A percentile compares a stretch with the other conserved stretches of the same genome.
Evolutionary conservation across 306 rosid genomes (phyloP).

Genomic region (Quercus engelmannii): DNA sequence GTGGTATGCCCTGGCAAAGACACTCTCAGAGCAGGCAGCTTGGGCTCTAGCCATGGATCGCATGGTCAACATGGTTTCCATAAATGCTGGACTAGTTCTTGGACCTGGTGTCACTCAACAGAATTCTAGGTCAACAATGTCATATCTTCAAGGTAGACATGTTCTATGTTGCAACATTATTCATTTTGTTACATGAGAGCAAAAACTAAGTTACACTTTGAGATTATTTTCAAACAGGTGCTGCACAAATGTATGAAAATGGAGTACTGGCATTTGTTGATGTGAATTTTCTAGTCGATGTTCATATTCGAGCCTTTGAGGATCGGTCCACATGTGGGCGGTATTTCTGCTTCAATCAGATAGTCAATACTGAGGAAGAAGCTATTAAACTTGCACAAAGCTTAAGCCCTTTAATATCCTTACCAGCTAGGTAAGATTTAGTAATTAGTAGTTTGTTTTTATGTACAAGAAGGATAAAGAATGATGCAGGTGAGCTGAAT

Average conservation of each 20-base stretch:
- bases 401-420: slow-evolving; percentile 42
- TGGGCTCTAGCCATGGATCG: slow-evolving; percentile 57
- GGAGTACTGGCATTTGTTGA: slow-evolving; percentile 39
- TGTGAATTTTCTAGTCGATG: slow-evolving; percentile 26
- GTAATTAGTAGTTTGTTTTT: not conserved
- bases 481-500: not conserved
- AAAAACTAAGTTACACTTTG: not conserved
- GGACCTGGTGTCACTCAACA: slow-evolving; percentile 35
- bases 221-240: slow-evolving; percentile 17
- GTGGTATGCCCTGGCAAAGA: slow-evolving; percentile 47
- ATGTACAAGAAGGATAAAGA: not conserved
- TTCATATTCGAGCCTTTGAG: slow-evolving; percentile 44
- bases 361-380: slow-evolving; percentile 33
- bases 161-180: no score
- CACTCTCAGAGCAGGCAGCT: slow-evolving; percentile 44
- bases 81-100: slow-evolving; percentile 42
- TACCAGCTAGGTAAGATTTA: slow-evolving; percentile 33
- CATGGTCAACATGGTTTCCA: slow-evolving; percentile 37
- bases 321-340: slow-evolving; percentile 41
- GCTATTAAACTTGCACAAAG: slow-evolving; percentile 34
- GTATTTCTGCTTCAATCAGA: slow-evolving; percentile 38
- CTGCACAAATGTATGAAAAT: slow-evolving; percentile 51
- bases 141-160: slow-evolving; percentile 35
- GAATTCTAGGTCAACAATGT: slow-evolving; percentile 29
- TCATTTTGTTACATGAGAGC: not conserved